Evolutionary conservation across 441 rosid genomes (phyloP).

Genomic region (Codiaeum variegatum): DNA sequence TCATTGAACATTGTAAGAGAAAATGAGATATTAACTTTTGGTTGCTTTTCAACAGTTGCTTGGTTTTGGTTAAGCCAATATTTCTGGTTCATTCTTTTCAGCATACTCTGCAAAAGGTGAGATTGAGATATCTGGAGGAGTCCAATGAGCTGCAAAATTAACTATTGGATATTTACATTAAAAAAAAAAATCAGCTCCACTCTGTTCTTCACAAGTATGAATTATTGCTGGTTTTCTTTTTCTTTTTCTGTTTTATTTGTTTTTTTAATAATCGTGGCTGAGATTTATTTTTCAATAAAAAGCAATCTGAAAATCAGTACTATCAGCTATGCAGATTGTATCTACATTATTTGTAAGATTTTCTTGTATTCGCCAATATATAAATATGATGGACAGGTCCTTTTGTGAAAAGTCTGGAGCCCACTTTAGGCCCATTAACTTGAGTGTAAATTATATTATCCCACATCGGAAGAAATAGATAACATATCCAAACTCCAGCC

Average conservation of each 20-base stretch:
- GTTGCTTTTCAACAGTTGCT: slow-evolving; percentile 54
- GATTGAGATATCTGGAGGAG: slow-evolving; percentile 24
- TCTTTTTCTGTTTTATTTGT: no score
- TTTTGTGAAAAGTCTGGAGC: no score
- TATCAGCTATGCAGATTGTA: no score
- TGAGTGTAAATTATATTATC: no score
- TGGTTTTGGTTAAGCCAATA: slow-evolving; percentile 89
- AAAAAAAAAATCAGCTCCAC: not conserved
- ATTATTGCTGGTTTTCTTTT: no score
- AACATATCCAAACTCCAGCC: not conserved
- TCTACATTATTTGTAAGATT: no score
- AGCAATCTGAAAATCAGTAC: no score
- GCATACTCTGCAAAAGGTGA: slow-evolving; percentile 89
- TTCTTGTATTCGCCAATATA: no score
- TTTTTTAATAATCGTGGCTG: no score
- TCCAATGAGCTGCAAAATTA: slow-evolving; percentile 16
- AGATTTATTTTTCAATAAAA: no score
- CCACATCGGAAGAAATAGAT: slow-evolving; percentile 18
- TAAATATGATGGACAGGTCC: no score
- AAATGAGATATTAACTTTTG: slow-evolving; percentile 12
- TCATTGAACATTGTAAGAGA: not conserved
- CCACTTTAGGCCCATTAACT: no score
- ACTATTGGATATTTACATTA: slow-evolving; percentile 9
- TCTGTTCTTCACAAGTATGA: slow-evolving; percentile 1
- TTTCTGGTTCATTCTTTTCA: slow-evolving; percentile 78